Conservation (phyloP, 306 rosid genomes). For the Amphicarpaea edgeworthii region DNA sequence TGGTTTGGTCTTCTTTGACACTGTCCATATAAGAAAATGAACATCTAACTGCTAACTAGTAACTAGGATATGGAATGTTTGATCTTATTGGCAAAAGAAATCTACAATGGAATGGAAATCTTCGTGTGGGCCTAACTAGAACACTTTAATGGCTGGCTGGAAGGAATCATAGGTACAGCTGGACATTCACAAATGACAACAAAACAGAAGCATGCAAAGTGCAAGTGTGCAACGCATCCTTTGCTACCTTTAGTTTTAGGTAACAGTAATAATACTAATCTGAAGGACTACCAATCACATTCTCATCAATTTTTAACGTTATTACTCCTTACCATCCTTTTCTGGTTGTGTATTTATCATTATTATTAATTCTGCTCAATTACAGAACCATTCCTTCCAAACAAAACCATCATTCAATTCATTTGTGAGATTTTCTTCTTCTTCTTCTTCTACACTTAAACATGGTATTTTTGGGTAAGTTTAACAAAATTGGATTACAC, state of each 20-base stretch:
- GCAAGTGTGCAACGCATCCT: not conserved
- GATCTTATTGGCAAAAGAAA: not conserved
- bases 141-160: slow-evolving; percentile 39
- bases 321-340: not conserved
- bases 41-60: too few species aligned
- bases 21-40: not conserved
- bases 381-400: too few species aligned
- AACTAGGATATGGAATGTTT: not conserved
- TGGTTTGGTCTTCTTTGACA: not conserved
- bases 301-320: slow-evolving; percentile 15
- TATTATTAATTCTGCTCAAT: too few species aligned
- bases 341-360: not conserved
- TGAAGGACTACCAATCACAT: not conserved
- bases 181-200: not conserved
- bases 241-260: not conserved
- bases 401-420: too few species aligned
- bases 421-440: too few species aligned
- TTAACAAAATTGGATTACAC: too few species aligned
- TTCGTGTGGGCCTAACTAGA: slow-evolving; percentile 20
- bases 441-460: too few species aligned
- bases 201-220: slow-evolving; percentile 22
- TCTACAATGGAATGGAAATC: not conserved
- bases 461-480: too few species aligned
- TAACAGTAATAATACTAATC: not conserved
- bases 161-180: slow-evolving; percentile 37